Evolutionary conservation across 2,329 filamentous ascomycete species (phyloP).

Genomic region (Fusarium virguliforme): DNA sequence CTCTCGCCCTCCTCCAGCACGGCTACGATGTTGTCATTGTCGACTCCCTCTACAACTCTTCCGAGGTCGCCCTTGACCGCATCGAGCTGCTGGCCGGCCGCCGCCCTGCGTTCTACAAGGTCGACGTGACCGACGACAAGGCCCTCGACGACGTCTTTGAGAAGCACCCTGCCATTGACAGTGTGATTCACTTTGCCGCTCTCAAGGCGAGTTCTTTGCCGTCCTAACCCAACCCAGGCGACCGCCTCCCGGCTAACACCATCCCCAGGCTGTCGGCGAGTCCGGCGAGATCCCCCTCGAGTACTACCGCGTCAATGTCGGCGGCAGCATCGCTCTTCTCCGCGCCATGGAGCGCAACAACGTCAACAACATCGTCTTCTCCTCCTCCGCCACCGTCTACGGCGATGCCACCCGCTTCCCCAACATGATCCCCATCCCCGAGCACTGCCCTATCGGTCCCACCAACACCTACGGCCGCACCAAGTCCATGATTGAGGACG

Average conservation of each 20-base stretch:
- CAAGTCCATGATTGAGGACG: conserved; percentile 90
- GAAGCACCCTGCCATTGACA: conserved; percentile 94
- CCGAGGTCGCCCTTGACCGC: conserved; percentile 89
- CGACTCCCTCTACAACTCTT: conserved; percentile 98
- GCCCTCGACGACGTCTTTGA: conserved; percentile 89
- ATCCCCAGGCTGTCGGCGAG: conserved; percentile 89
- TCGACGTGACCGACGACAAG: conserved; percentile 89
- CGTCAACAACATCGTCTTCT: conserved; percentile 98
- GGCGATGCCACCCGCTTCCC: conserved; percentile 96
- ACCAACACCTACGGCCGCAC: conserved; percentile 99
- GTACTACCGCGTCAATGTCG: conserved; percentile 98
- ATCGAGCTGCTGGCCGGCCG: conserved; percentile 95
- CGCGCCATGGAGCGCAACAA: conserved; percentile 90
- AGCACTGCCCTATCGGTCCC: conserved; percentile 94
- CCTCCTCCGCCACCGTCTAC: conserved; percentile 97
- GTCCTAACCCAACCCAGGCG: not conserved
- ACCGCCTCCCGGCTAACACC: conserved; percentile 27
- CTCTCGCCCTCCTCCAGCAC: conserved; percentile 90
- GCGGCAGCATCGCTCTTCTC: conserved; percentile 90
- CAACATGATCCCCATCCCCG: conserved; percentile 99
- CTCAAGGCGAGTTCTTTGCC: conserved; percentile 78
- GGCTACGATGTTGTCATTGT: conserved; percentile 97
- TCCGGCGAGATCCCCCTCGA: conserved; percentile 94
- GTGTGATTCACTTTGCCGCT: conserved; percentile 98
- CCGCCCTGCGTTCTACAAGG: conserved; percentile 86